These are phyloP conservation scores for Ophiostoma populinum DNA, from an alignment of 2,329 filamentous ascomycete species.

Conservation along the genomic window DNA sequence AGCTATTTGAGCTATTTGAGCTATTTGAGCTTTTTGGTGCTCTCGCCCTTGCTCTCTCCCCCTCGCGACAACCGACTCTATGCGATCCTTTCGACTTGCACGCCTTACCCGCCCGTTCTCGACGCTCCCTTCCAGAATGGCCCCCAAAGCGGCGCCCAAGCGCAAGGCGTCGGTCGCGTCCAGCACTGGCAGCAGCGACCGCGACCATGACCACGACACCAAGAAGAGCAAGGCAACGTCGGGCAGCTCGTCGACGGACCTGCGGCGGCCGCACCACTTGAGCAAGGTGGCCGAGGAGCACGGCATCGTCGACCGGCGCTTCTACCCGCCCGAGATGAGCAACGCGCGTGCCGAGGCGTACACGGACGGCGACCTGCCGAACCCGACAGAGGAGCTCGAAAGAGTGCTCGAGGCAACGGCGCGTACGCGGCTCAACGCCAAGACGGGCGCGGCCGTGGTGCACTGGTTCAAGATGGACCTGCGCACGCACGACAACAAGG, in stretches of 20 bases:
- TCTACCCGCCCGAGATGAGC: conserved; percentile 75
- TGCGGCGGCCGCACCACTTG: conserved; percentile 29
- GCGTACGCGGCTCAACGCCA: conserved; percentile 31
- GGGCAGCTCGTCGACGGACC: conserved; percentile 5
- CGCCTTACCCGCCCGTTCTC: not conserved
- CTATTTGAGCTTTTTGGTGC: too few relatives aligned
- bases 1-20: too few relatives aligned
- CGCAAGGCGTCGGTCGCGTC: not conserved
- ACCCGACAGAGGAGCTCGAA: conserved; percentile 54
- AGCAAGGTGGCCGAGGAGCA: conserved; percentile 30
- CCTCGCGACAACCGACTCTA: too few relatives aligned
- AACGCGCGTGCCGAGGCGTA: conserved; percentile 64
- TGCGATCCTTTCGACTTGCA: not conserved
- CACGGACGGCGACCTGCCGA: conserved; percentile 46
- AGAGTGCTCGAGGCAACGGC: conserved; percentile 44
- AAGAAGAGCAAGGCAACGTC: not conserved
- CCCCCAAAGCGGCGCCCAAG: not conserved
- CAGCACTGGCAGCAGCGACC: not conserved
- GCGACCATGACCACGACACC: not conserved
- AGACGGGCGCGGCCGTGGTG: conserved; percentile 40
- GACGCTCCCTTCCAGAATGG: not conserved
- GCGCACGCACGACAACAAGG: conserved; percentile 55
- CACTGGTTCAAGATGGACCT: conserved; percentile 89
- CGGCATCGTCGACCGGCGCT: conserved; percentile 53
- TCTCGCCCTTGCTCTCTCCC: too few relatives aligned